Evolutionary conservation across 805 yeast species (phyloP), one percentile per base, ranked within the genome.

Genomic region (Kluyveromyces dobzhanskii): DNA sequence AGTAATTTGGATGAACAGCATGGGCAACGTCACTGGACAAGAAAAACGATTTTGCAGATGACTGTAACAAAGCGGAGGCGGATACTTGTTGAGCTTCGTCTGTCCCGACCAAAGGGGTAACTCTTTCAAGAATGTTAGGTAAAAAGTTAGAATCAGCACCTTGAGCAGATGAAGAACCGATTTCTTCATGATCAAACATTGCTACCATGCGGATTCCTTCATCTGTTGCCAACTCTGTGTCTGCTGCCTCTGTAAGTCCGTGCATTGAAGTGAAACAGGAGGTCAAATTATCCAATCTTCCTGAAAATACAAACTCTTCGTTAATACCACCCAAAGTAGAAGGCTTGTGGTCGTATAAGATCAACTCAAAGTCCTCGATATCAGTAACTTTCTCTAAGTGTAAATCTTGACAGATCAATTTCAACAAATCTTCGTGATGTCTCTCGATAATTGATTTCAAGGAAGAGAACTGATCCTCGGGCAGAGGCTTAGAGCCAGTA

Each of bases 11-110:
- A 60, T 90, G 96, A 28, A 90, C 82, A 24, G 95, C 97, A 57
- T 90, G 98, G 1, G 97, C 95, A 78, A 87, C 92, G 59, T 90
- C 98, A 0, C 95, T 85, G 0, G 97, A 88, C 32, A 92, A 61
- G 49, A 90, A 72, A 61, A 92, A 88, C 1, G 97, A 86, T 57
- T 80, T 80, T 7, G 88, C 71, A 64, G 78, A 70, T 1, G 81
- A 59, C 47, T 78, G 75, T 41, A 73, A 62, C 43, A 75, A 69
- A 30, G 60, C 60, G 0, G 76, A 62, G 19, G 42, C 47, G 8
- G 62, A 50, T 2, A 48, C 51, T 10, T 51, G 40, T 4, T 57
- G 46, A 25, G 61, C 60, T 3, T 59, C 45, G 3, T 66, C 66
- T 30, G 69, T 64, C 25, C 66, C 64, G 9, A 65, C 60, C 26